Evolutionary conservation across 2,329 filamentous ascomycete species (phyloP), one percentile per base, ranked within the genome.

Genomic region (Akanthomyces uredinophilus): DNA sequence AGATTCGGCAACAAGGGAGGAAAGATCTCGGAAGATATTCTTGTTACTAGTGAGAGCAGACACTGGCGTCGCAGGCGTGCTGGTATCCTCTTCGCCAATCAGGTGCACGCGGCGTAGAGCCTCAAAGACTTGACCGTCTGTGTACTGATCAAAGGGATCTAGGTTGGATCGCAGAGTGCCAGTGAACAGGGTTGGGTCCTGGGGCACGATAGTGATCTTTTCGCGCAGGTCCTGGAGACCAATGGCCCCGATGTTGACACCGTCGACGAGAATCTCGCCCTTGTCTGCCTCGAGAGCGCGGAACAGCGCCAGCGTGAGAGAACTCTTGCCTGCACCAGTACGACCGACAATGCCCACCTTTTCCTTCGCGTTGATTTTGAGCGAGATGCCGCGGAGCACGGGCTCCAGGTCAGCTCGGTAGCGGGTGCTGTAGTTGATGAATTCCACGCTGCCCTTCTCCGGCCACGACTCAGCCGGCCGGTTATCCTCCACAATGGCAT

Each of bases 281-380:
- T 86, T 83, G 69, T 96, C 92, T 1, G 95, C 92, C 75, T 99
- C 95, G 2, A 99, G 81, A 1, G 92, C 92, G 62, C 95, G 88
- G 86, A 99, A 98, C 29, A 99, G 82, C 5, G 95, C 94, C 64
- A 98, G 81, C 0, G 95, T 93, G 59, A 99, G 81, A 4, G 95
- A 98, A 72, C 92, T 97, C 82, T 99, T 99, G 63, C 95, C 95
- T 5, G 95, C 95, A 64, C 95, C 95, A 0, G 95, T 99, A 64
- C 95, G 87, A 60, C 95, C 95, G 35, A 98, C 95, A 62, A 99
- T 96, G 63, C 95, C 95, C 20, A 99, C 91, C 79, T 97, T 97
- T 76, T 99, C 92, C 37, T 86, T 86, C 1, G 93, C 86, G 32
- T 87, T 81, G 65, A 99, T 93, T 71, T 89, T 91, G 81, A 99